Base-by-base conservation (phyloP, 116 monocot genomes). In the Dioscorea cayenensis region DNA sequence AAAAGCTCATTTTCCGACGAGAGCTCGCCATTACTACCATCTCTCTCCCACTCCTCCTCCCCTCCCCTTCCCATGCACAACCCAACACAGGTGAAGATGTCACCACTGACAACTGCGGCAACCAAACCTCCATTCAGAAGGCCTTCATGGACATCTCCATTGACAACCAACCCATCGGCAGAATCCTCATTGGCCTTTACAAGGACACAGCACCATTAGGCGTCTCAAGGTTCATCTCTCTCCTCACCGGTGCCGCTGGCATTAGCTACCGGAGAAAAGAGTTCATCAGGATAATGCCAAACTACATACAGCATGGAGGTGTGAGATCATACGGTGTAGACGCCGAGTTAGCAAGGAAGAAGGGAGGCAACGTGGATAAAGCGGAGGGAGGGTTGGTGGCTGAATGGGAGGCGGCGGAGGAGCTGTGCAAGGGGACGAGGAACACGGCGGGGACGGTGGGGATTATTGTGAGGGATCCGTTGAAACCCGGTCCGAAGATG, bases 101-200 rank as follows among this genome's bases (percentile, higher is more conserved):
- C 23, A 28, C 21, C 23, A 66, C 1, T 6, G 71, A 64, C 17
- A 52, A 60, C 36, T 63, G 79, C 23, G 61, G 17, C 13, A 20
- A 49, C 19, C 16, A 63, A 25, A 63, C 70, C 1, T 59, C 73
- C 23, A 83, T 80, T 6, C 73, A 77, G 69, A 75, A 73, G 6
- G 90, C 83, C 17, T 94, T 85, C 77, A 25, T 94, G 28, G 90
- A 94, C 28, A 73, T 94, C 27, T 79, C 94, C 77, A 80, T 94
- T 63, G 84, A 87, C 49, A 80, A 80, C 7, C 72, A 71, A 36
- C 87, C 88, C 23, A 69, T 68, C 7, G 94, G 94, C 51, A 76
- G 88, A 6, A 84, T 94, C 62, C 64, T 79, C 43, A 66, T 94
- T 23, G 94, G 84, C 27, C 88, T 94, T 9, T 77, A 85, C 70